A percentile compares a stretch with the other conserved stretches of the same genome.
Conservation (phyloP, 257 asterid species). For the Jacaranda copaia region DNA sequence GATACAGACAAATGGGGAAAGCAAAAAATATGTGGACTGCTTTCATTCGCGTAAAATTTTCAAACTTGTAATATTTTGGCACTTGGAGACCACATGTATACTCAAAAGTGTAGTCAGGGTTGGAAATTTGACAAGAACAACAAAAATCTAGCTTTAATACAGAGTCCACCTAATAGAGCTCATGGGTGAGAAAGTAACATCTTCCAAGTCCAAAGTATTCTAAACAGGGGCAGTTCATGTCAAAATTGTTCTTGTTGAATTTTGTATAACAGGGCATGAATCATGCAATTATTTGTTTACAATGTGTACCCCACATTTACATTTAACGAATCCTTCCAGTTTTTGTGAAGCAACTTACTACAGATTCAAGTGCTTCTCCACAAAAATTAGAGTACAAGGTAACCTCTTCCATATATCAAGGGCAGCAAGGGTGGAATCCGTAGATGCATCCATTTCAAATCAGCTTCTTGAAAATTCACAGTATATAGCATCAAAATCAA, state of each 20-base stretch:
- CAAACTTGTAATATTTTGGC: neutral
- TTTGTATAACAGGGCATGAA: neutral
- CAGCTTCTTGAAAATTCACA: neutral
- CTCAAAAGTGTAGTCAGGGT: too few relatives aligned
- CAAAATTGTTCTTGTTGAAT: neutral
- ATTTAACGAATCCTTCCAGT: neutral
- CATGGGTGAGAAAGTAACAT: too few relatives aligned
- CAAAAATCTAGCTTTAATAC: too few relatives aligned
- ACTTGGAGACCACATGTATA: neutral
- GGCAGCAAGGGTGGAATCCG: conserved; percentile 1
- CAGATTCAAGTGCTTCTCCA: conserved; percentile 24
- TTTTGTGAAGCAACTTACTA: conserved; percentile 9
- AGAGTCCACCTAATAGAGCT: too few relatives aligned
- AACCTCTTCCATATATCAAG: neutral
- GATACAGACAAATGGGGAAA: neutral
- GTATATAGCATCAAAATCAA: too few relatives aligned
- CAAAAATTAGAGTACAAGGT: neutral
- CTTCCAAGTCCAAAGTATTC: too few relatives aligned
- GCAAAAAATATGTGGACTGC: neutral
- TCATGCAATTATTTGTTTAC: neutral
- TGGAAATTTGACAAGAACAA: too few relatives aligned
- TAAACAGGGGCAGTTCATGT: neutral
- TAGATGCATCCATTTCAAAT: neutral
- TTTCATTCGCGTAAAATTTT: too few relatives aligned
- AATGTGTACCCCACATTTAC: conserved; percentile 11